These are phyloP conservation scores for Saturnispora ahearnii DNA, from an alignment of 805 yeast genomes.

Conservation along the genomic window DNA sequence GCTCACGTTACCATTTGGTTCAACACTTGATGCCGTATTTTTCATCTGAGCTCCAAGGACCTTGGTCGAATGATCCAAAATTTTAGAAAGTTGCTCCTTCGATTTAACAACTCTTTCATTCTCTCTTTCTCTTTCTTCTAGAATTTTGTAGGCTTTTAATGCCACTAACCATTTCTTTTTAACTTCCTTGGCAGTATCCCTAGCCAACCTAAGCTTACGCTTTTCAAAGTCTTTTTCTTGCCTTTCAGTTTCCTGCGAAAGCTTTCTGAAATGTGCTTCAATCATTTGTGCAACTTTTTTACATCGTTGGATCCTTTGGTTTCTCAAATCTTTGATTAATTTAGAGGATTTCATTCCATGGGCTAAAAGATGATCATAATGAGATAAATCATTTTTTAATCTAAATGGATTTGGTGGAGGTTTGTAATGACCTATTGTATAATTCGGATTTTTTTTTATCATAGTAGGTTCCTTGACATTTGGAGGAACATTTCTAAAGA, in stretches of 20 bases:
- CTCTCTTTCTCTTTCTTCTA: slow-evolving; percentile 71
- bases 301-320: slow-evolving; percentile 55
- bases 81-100: slow-evolving; percentile 76
- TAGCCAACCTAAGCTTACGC: slow-evolving; percentile 60
- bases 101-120: slow-evolving; percentile 74
- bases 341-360: slow-evolving; percentile 71
- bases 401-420: slow-evolving; percentile 36
- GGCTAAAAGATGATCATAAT: slow-evolving; percentile 62
- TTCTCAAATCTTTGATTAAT: slow-evolving; percentile 56
- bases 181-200: slow-evolving; percentile 73
- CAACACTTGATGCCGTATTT: slow-evolving; percentile 23
- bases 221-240: slow-evolving; percentile 67
- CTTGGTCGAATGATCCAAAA: slow-evolving; percentile 86
- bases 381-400: slow-evolving; percentile 35
- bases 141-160: slow-evolving; percentile 63
- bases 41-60: slow-evolving; percentile 77
- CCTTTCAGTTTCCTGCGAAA: slow-evolving; percentile 83
- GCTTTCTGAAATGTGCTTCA: slow-evolving; percentile 77
- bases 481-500: slow-evolving; percentile 39
- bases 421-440: slow-evolving; percentile 23
- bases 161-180: slow-evolving; percentile 88
- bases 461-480: slow-evolving; percentile 33
- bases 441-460: slow-evolving; percentile 26
- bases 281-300: slow-evolving; percentile 72
- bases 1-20: slow-evolving; percentile 8